Evolutionary conservation across 2,329 filamentous ascomycete species (phyloP), one percentile per base, ranked within the genome.

Genomic region (Lasiodiplodia citricola): DNA sequence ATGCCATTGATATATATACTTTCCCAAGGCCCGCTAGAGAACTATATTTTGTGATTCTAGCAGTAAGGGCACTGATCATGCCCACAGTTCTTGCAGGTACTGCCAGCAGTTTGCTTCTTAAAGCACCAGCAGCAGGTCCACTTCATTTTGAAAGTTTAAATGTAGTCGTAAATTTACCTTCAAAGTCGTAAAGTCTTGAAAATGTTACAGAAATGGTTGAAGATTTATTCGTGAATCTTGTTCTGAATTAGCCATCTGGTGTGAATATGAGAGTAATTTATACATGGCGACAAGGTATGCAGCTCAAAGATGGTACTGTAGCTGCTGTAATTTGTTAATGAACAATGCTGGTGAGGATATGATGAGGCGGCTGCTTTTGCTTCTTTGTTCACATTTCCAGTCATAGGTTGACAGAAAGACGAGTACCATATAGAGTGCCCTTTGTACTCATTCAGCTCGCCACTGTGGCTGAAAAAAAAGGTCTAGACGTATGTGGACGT

Each of bases 91-190:
- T 23, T 28, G 5, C 57, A 60, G 10, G 6, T n/a, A 14, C 16
- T 28, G 8, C 28, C 31, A 18, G 52, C 31, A 35, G 52, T 6
- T 8, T 57, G 31, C 16, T 35, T 21, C 57, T 47, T 60, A 23
- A n/a, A 60, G 38, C 57, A 60, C 57, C 57, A 60, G 57, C 57
- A 60, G 38, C 57, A 60, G 16, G 35, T 60, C 57, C 57, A 60
- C 10, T 14, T 10, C 57, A 60, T 60, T 1, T 2, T 60, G 23
- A 41, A 13, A 5, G 3, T 31, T 8, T 3, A 4, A 10, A 2
- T 31, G 38, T 11, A 21, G 6, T 35, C 14, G 6, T 60, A 21
- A 8, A 4, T 35, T 38, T 57, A 57, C 55, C n/a, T n/a, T 41
- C 7, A 35, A 35, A 28, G 28, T 28, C 28, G 54, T 18, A 57